Evolutionary conservation across 768 basidiomycete species (phyloP).

Genomic region (Melanogaster broomeanus): DNA sequence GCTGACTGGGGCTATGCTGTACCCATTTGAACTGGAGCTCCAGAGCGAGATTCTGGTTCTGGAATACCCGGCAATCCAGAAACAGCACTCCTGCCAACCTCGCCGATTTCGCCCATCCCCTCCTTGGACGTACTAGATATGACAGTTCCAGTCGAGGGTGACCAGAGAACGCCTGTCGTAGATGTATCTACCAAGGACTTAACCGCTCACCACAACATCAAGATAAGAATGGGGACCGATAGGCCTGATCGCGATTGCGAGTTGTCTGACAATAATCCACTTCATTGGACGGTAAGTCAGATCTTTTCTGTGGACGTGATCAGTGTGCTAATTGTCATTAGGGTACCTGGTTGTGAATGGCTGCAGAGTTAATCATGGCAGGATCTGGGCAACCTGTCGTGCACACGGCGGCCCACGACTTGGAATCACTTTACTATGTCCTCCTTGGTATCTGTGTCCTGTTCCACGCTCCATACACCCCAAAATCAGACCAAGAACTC

Average conservation of each 20-base stretch:
- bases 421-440: conserved; percentile 14
- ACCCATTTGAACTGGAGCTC: not conserved
- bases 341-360: conserved; percentile 8
- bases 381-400: not conserved
- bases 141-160: too few species aligned
- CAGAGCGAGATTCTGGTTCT: too few species aligned
- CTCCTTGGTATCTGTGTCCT: conserved; percentile 6
- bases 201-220: too few species aligned
- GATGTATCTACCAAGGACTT: too few species aligned
- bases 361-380: not conserved
- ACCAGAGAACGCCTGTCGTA: too few species aligned
- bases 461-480: not conserved
- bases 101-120: too few species aligned
- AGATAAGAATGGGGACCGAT: too few species aligned
- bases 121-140: too few species aligned
- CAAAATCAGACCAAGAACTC: not conserved
- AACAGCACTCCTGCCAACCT: not conserved
- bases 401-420: conserved; percentile 1
- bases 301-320: not conserved
- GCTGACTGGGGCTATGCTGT: conserved; percentile 6
- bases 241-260: too few species aligned
- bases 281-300: not conserved
- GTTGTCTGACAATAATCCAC: not conserved
- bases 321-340: not conserved
- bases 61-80: too few species aligned